These are phyloP conservation scores for Triangularia verruculosa DNA, from an alignment of 2,329 filamentous ascomycete genomes.

Conservation along the genomic window DNA sequence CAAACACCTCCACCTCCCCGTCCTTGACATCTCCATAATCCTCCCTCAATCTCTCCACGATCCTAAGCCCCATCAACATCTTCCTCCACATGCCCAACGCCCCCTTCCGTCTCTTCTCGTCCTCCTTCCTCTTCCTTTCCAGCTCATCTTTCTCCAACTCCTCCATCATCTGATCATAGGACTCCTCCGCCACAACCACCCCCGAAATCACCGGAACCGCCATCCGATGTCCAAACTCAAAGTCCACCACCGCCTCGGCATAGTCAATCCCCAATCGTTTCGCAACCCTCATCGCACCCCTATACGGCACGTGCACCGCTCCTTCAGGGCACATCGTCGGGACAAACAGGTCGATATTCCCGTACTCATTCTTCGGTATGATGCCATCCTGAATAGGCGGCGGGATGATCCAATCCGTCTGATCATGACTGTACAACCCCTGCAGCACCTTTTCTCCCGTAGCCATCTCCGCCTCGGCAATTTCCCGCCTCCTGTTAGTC, in stretches of 20 bases:
- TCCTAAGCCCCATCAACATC: slow-evolving; percentile 80
- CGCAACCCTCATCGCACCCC: slow-evolving; percentile 75
- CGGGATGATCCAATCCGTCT: slow-evolving; percentile 96
- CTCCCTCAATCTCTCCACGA: slow-evolving; percentile 70
- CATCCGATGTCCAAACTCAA: slow-evolving; percentile 93
- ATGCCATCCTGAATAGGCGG: slow-evolving; percentile 77
- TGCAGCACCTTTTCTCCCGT: slow-evolving; percentile 83
- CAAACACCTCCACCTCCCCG: slow-evolving; percentile 49
- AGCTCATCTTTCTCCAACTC: slow-evolving; percentile 76
- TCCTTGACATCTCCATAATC: slow-evolving; percentile 69
- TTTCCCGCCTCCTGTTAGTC: slow-evolving; percentile 78
- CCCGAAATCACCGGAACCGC: slow-evolving; percentile 90
- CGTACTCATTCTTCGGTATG: slow-evolving; percentile 92
- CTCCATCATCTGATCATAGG: slow-evolving; percentile 70
- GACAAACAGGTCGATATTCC: slow-evolving; percentile 94
- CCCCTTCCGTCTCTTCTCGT: slow-evolving; percentile 74
- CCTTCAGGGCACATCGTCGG: slow-evolving; percentile 84
- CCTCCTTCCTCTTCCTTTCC: slow-evolving; percentile 73
- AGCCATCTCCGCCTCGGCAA: slow-evolving; percentile 77
- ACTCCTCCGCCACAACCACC: slow-evolving; percentile 80
- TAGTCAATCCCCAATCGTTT: slow-evolving; percentile 82
- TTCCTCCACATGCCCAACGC: slow-evolving; percentile 79
- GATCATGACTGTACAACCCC: slow-evolving; percentile 75
- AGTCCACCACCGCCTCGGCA: slow-evolving; percentile 91
- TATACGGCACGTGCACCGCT: slow-evolving; percentile 77